phyloP scores from a whole-genome alignment of 2,329 filamentous ascomycete species.

The Alternaria sp. region DNA sequence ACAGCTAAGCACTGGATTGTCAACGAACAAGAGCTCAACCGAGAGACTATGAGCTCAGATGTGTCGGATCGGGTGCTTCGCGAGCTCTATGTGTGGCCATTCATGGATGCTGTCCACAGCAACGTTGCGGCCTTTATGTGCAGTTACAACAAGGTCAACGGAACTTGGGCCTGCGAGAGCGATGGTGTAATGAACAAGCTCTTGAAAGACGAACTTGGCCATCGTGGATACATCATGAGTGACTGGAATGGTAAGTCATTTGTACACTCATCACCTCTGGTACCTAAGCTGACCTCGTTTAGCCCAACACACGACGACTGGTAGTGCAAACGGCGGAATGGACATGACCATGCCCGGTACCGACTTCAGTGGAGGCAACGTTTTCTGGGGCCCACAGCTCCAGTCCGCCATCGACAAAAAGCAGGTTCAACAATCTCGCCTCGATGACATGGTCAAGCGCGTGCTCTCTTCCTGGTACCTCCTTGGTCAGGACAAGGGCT shows the following conservation, averaged over 20 bases:
- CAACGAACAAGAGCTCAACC: conserved; percentile 71
- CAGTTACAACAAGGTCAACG: conserved; percentile 53
- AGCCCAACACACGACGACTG: conserved; percentile 54
- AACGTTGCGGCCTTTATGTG: conserved; percentile 64
- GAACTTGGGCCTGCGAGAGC: conserved; percentile 59
- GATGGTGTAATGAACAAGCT: conserved; percentile 56
- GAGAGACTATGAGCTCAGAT: conserved; percentile 58
- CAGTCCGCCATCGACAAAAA: conserved; percentile 60
- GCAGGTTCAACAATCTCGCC: conserved; percentile 43
- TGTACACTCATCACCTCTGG: neutral
- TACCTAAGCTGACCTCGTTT: neutral
- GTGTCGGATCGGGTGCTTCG: conserved; percentile 77
- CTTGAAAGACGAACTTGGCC: conserved; percentile 60
- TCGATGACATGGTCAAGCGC: conserved; percentile 53
- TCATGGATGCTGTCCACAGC: conserved; percentile 72
- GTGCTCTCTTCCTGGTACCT: conserved; percentile 59
- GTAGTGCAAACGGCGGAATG: conserved; percentile 55
- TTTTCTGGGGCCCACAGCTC: conserved; percentile 64
- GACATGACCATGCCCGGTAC: conserved; percentile 64
- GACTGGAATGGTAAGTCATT: conserved; percentile 49
- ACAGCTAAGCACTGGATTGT: conserved; percentile 59
- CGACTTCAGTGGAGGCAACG: conserved; percentile 47
- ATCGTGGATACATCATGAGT: conserved; percentile 54
- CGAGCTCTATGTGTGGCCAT: conserved; percentile 80
- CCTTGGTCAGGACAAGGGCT: conserved; percentile 54